phyloP scores from a whole-genome alignment of 1,284 basidiomycete genomes.

The Kalmanozyma brasiliensis region DNA sequence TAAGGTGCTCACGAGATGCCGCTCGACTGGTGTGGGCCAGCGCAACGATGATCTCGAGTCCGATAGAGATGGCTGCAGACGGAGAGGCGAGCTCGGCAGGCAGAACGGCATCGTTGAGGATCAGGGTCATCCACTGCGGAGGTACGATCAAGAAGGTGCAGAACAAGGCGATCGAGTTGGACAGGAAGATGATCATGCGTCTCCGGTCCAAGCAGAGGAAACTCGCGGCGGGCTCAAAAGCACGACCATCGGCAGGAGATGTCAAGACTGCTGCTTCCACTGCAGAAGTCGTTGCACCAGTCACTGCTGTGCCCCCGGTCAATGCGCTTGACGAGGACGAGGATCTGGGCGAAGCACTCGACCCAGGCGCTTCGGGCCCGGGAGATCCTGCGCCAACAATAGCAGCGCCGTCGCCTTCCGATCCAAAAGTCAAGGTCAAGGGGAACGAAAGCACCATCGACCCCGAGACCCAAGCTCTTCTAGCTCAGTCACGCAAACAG shows the following conservation, averaged over 20 bases:
- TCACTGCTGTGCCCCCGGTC: not conserved
- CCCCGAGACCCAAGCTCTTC: constrained; percentile 29
- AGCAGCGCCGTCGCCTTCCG: not conserved
- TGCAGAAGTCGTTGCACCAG: not conserved
- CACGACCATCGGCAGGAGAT: not conserved
- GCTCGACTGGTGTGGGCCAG: constrained; percentile 47
- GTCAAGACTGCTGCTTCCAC: not conserved
- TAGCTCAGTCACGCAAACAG: constrained; percentile 27
- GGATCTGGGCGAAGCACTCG: constrained; percentile 40
- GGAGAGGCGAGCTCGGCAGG: not conserved
- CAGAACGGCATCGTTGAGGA: constrained; percentile 18
- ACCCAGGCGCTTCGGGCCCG: constrained; percentile 1
- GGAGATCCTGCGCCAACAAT: not conserved
- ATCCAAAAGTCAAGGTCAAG: not conserved
- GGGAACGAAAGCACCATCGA: constrained; percentile 11
- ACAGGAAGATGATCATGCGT: constrained; percentile 34
- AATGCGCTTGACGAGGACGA: constrained; percentile 22
- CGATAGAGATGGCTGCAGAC: constrained; percentile 12
- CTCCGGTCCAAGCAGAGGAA: constrained; percentile 25
- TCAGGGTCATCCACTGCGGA: constrained; percentile 44
- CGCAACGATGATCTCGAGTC: constrained; percentile 39
- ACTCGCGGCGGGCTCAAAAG: not conserved
- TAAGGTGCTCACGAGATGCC: constrained; percentile 48
- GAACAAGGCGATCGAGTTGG: constrained; percentile 50
- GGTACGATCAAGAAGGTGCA: constrained; percentile 58